Base-by-base conservation (phyloP, 305 asterid genomes). In the Solanum hybrid region DNA sequence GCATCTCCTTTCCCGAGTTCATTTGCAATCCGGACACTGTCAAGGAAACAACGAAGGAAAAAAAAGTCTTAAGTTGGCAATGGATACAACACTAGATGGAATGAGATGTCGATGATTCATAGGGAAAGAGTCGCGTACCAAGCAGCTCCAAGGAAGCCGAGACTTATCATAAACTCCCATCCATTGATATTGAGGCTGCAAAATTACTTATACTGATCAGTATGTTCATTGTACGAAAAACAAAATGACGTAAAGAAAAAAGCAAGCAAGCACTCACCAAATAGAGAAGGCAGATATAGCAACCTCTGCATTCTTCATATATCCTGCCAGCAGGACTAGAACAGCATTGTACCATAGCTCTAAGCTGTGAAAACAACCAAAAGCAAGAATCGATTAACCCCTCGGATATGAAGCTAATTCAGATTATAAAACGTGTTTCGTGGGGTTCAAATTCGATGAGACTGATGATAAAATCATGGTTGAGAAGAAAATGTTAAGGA, bases 281-380 rank as follows among this genome's bases (percentile, higher is more conserved):
- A 96, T 93, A 17, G 98, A 96, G 92, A 96, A 95, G 89, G 97
- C 98, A 12, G 96, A 93, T 68, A 96, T 96, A 29, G 95, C 91
- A 78, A 94, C 94, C 91, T 93, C 95, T 5, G 96, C 98, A 85
- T 95, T 90, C 90, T 92, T 91, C 96, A 94, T 90, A 79, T 95
- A 95, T 68, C 98, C 98, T 9, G 98, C 97, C 41, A 96, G 92
- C 70, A 96, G 88, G 17, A 96, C 96, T 12, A 96, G 91, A 73
- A 95, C 89, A 3, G 96, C 95, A 78, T 91, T 90, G 92, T 85
- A 85, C 98, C 98, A 95, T 32, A 94, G 70, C 93, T 96, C 98
- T 84, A 96, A 90, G 94, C 98, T 96, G 86, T 41, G 83, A 61
- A 24, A 91, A 17, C 24, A 86, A 20, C n/a, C 68, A 77, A 90